Evolutionary conservation across 192 early-diverging fungal species (phyloP), one percentile per base, ranked within the genome.

Genomic region (Rhizophagus sp.): DNA sequence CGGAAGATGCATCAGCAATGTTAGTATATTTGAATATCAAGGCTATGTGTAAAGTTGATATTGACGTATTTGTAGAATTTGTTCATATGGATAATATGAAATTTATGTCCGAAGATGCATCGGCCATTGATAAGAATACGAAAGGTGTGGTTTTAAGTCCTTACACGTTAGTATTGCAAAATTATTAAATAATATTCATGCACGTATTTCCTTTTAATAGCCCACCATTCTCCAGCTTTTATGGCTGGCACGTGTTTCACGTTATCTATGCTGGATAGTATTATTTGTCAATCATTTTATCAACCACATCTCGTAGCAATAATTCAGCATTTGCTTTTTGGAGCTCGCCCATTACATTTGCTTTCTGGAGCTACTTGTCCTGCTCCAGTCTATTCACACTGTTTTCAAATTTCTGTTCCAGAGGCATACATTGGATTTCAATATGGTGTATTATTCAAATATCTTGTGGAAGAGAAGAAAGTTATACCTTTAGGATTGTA

Each of bases 221-320:
- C 78, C 3, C 78, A 79, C 50, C 66, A 79, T 69, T 79, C 78
- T 7, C 78, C 78, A 7, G 78, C 78, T 34, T 79, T 79, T 71
- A 79, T 79, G 78, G 67, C 66, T 17, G 78, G 78, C 27, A 79
- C 78, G 19, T 79, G 78, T 33, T 79, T 79, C 39, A 71, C 78
- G 3, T 62, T 71, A 61, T 79, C 78, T 27, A 79, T 79, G 78
- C 24, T 79, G 3, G 78, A 79, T 41, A 79, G 78, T 41, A 79
- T 79, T 17, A 79, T 79, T 41, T 79, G 78, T 62, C 78, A 79
- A 71, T 79, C 78, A 24, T 79, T 70, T 69, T 79, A 79, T 71
- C 78, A 79, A 52, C 78, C 78, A 61, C 78, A 79, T 22, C n/a
- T 79, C 0, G 78, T 79, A 24, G 49, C 68, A 1, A 79, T 71